Evolutionary conservation across 129 eudicot species (phyloP).

Genomic region (Heracleum sosnowskyi): DNA sequence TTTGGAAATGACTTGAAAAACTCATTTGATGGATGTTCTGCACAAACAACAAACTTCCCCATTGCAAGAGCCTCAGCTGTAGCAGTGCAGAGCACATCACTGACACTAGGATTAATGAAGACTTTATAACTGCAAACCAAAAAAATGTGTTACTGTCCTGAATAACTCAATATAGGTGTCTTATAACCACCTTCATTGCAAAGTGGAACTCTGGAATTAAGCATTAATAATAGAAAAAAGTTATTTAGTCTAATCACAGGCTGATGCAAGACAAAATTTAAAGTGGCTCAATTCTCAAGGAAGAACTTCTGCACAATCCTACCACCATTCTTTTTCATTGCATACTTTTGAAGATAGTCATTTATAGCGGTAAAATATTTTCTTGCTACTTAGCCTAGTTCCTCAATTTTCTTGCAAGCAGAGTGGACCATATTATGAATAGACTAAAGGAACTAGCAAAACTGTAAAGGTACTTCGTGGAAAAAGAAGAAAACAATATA

Average conservation of each 20-base stretch:
- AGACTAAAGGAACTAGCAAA: not conserved
- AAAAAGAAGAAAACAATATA: not conserved
- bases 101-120: conserved; percentile 86
- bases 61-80: conserved; percentile 98
- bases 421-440: not conserved
- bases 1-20: conserved; percentile 88
- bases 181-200: not conserved
- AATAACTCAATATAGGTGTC: not conserved
- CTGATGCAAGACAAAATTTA: not conserved
- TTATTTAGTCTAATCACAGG: not conserved
- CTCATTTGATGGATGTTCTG: conserved; percentile 93
- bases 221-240: not conserved
- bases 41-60: conserved; percentile 96
- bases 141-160: not conserved
- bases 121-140: conserved; percentile 72
- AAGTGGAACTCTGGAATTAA: not conserved
- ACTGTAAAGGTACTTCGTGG: no score
- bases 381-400: not conserved
- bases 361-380: no score
- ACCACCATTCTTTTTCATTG: not conserved
- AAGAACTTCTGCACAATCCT: not conserved
- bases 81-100: conserved; percentile 97
- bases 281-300: not conserved
- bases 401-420: not conserved
- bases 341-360: not conserved